Base-by-base conservation (phyloP, 2,329 filamentous ascomycete species). In the Cadophora sp. region DNA sequence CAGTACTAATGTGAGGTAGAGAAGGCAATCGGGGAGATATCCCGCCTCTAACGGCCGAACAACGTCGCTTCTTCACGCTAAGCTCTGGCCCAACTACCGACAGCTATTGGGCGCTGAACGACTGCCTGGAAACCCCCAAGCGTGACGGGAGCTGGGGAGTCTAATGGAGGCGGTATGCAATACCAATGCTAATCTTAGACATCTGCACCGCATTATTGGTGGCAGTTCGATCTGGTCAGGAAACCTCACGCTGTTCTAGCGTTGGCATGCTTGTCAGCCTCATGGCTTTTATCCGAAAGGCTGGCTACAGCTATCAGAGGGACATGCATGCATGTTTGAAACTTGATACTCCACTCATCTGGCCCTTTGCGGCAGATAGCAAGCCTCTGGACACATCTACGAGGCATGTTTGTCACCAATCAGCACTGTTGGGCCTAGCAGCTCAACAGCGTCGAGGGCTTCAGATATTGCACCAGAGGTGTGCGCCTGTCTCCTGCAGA, bases 251-350 rank as follows among this genome's bases (percentile, higher is more conserved):
- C 51, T 31, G 27, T 7, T 55, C 51, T 55, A 31, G 14, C 7
- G 26, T 5, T 55, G 51, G 51, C 14, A 55, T 5, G 50, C 14
- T 27, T 27, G 50, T 53, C 24, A 16, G 24, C 24, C 50, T 27
- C 50, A 27, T 53, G 12, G 50, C 50, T 6, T 7, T 29, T 26
- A 19, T 7, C 50, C 4, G 4, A 11, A 48, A 48, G 43, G 43
- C 43, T 48, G 43, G 19, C 43, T 29, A 26, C 51, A 55, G 51
- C 51, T 31, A 27, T 55, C 51, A 29, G 31, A 55, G 51, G 14
- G 26, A 55, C 51, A n/a, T 55, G 27, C 51, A n/a, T 55, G 27
- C 51, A 55, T 16, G 26, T 53, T 55, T 55, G 51, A 55, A n/a
- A 31, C 51, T 55, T 55, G 51, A 55, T 31, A n/a, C 16, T 31